A percentile compares a stretch with the other conserved stretches of the same genome.
These are phyloP conservation scores for Lagerstroemia speciosa DNA, from an alignment of 345 rosid genomes.

Conservation along the genomic window DNA sequence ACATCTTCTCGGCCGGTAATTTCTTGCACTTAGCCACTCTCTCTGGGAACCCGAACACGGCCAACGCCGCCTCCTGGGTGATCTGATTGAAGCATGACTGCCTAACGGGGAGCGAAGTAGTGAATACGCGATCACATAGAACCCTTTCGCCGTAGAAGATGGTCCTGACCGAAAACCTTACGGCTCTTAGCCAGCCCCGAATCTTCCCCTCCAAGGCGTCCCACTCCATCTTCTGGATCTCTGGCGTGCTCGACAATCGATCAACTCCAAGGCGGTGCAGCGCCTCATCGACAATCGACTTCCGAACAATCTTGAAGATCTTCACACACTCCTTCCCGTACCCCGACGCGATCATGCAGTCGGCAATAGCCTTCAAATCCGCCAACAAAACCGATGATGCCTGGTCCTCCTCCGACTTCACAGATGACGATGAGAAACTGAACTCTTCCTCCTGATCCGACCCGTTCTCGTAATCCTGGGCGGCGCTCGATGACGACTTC, in stretches of 20 bases:
- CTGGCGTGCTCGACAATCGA: slow-evolving; percentile 20
- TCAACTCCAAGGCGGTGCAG: slow-evolving; percentile 44
- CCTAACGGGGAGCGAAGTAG: slow-evolving; percentile 26
- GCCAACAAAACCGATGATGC: slow-evolving; percentile 22
- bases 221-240: slow-evolving; percentile 52
- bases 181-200: slow-evolving; percentile 49
- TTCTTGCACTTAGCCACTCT: slow-evolving; percentile 55
- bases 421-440: neutral
- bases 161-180: slow-evolving; percentile 35
- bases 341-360: slow-evolving; percentile 59
- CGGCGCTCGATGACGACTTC: neutral
- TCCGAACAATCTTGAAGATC: slow-evolving; percentile 40
- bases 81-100: slow-evolving; percentile 57
- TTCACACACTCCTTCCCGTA: slow-evolving; percentile 53
- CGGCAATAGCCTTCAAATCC: slow-evolving; percentile 55
- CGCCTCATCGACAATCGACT: slow-evolving; percentile 45
- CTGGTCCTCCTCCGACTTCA: slow-evolving; percentile 20
- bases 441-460: slow-evolving; percentile 13
- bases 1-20: slow-evolving; percentile 58
- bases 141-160: slow-evolving; percentile 58
- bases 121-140: slow-evolving; percentile 56
- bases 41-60: slow-evolving; percentile 55
- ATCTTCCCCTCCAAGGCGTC: slow-evolving; percentile 44
- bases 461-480: slow-evolving; percentile 19
- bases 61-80: slow-evolving; percentile 39